Base-by-base conservation (phyloP, 768 basidiomycete species). In the Hemileccinum rubropunctum region DNA sequence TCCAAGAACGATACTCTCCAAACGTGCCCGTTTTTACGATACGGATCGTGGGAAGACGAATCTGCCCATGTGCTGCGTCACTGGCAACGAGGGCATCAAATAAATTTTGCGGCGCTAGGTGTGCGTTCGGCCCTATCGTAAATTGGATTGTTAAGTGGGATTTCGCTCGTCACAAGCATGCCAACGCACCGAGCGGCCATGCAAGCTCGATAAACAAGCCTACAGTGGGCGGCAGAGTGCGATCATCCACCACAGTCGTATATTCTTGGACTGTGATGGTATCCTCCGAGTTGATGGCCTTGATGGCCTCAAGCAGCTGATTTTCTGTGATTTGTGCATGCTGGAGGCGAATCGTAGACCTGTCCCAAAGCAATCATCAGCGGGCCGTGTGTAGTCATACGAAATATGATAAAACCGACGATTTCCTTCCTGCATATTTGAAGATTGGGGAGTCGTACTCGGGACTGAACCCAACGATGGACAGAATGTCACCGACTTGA, bases 11-110 rank as follows among this genome's bases (percentile, higher is more conserved):
- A 32, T 54, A 63, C 4, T 53, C 61, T 3, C 40, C 30, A 12
- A 63, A 63, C 9, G 56, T 59, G 8, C 63, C 59, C 6, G 42
- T 15, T 20, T 52, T 47, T 4, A 65, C 45, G 3, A 65, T 45
- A 4, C 59, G 59, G 38, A 66, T 50, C 28, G 61, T 61, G 2
- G 64, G 63, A 7, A 54, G 37, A 10, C 53, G 33, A 1, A 51
- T 39, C 15, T 23, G 20, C 7, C 47, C 52, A 1, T 11, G 9
- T 38, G 42, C 15, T 39, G 6, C 37, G 1, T 3, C 2, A 12
- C 38, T 28, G 13, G 40, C 12, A 3, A 40, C 39, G 27, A 57
- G 49, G 1, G 49, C 44, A 21, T 59, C 55, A 26, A 59, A 46
- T 17, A 53, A 12, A 40, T 32, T 43, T n/a, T 47, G 45, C 11